These are phyloP conservation scores for Aristolochia contorta DNA, from an alignment of 164 flowering plant species.

Conservation along the genomic window DNA sequence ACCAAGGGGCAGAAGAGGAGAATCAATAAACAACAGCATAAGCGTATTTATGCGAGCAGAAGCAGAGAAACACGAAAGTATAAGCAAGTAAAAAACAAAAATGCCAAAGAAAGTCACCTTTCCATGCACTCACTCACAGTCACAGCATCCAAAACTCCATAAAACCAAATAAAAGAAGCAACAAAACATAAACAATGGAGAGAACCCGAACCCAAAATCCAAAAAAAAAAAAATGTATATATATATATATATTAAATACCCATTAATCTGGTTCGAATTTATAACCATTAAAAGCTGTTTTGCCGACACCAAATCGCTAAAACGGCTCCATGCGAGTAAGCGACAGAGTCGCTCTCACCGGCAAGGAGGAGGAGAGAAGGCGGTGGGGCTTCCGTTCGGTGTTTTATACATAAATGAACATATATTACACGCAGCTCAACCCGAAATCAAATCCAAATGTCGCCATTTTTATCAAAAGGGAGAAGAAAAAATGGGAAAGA, in stretches of 20 bases:
- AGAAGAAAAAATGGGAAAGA: too few relatives aligned
- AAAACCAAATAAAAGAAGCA: background rate
- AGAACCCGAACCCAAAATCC: background rate
- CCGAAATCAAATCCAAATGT: too few relatives aligned
- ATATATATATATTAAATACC: conserved; percentile 1
- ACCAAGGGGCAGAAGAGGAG: background rate
- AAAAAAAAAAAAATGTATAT: background rate
- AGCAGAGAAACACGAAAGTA: background rate
- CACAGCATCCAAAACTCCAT: background rate
- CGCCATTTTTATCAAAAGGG: too few relatives aligned
- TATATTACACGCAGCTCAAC: too few relatives aligned
- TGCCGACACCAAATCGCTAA: conserved; percentile 3
- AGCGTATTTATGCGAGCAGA: conserved; percentile 3
- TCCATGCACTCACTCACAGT: background rate
- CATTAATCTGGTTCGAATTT: conserved; percentile 5
- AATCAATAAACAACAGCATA: conserved; percentile 4
- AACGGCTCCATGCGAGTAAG: conserved; percentile 7
- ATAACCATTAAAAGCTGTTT: background rate
- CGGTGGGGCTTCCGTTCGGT: too few relatives aligned
- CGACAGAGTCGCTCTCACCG: background rate
- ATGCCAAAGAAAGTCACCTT: background rate
- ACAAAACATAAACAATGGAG: background rate
- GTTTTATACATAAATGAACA: too few relatives aligned
- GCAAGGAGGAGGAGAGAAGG: background rate
- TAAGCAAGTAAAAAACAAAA: background rate